Conservation (phyloP, 106 monocot species). For the Agapanthus africanus region DNA sequence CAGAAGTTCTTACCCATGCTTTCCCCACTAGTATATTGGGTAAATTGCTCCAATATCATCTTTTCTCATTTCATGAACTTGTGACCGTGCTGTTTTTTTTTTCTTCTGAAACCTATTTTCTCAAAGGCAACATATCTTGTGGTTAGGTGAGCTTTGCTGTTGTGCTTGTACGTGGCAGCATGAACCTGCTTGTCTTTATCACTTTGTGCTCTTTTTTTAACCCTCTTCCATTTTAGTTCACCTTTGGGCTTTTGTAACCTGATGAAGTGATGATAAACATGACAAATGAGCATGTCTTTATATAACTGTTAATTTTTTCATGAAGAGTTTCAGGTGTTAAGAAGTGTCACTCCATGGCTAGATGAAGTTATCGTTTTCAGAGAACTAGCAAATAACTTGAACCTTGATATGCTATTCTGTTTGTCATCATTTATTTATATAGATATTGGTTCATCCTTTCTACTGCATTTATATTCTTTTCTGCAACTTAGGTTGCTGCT, state of each 20-base stretch:
- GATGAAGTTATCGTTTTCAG: neutral
- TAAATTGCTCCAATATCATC: too few species aligned
- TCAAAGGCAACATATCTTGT: neutral
- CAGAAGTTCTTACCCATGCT: too few species aligned
- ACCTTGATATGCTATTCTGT: neutral
- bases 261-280: neutral
- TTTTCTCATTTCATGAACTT: too few species aligned
- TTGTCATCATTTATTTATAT: neutral
- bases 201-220: neutral
- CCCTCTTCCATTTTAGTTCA: too few species aligned
- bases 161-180: neutral
- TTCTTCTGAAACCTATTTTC: too few species aligned
- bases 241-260: neutral
- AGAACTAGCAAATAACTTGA: neutral
- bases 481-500: conserved; percentile 47
- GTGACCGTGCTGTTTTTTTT: too few species aligned
- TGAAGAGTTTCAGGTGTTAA: neutral
- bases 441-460: neutral
- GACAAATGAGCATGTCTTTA: neutral
- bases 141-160: neutral
- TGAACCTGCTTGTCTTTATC: neutral
- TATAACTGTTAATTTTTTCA: neutral
- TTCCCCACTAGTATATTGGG: too few species aligned
- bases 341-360: neutral
- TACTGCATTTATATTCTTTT: neutral